Evolutionary conservation across 345 rosid genomes (phyloP), one percentile per base, ranked within the genome.

Genomic region (Orychophragmus violaceus): DNA sequence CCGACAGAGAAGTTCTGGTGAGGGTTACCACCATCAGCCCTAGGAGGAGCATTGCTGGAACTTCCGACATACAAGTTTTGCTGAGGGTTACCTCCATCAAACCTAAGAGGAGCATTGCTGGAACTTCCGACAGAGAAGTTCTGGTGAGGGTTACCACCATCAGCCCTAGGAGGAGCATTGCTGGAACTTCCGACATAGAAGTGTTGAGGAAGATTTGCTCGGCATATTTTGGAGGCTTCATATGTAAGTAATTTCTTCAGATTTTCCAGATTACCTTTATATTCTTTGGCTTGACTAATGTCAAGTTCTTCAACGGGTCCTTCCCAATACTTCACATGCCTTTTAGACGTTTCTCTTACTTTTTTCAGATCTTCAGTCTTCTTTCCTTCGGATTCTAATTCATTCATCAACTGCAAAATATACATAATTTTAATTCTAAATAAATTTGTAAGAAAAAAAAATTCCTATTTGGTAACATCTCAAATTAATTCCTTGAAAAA

Each of bases 331-430:
- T 59, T 25, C 32, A 57, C 71, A 24, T 12, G 7, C 3, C 7
- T 55, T 57, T 64, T 58, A 7, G 68, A 44, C 1, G 51, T 69
- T 42, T 71, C 74, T 49, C 64, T 72, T 24, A 71, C 50, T 33
- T 59, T 44, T 14, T 59, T 79, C 1, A 89, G 57, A 61, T 78
- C 89, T 49, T 83, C 80, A 0, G 81, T 71, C 4, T 66, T 69
- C 74, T 68, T 83, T 64, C 70, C 85, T 68, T 83, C 89, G 4
- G 2, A 30, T 64, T 85, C 90, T 32, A 86, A 32, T 49, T 78
- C 61, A 10, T 6, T 13, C 42, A 35, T 3, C 45, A 64, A 5
- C 65, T 72, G n/a, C 33, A 53, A 13, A n/a, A 42, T 29, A 59
- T 16, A 24, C 14, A 18, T 32, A 1, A 13, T 25, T 6, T 41